Conservation (phyloP, 1,284 basidiomycete species). For the Apiotrichum sp. region DNA sequence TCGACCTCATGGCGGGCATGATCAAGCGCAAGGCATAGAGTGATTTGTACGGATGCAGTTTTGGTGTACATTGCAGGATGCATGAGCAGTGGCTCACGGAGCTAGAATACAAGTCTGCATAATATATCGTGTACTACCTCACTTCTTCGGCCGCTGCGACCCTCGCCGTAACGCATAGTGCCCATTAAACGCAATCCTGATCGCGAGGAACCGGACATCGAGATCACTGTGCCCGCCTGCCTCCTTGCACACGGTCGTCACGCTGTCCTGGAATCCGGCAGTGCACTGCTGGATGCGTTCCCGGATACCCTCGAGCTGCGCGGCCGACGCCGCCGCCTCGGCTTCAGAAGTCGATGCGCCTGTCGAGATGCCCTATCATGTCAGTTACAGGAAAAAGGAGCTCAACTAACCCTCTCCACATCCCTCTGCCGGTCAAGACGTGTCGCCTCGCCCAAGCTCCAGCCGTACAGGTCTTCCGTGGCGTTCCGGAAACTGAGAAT, state of each 20-base stretch:
- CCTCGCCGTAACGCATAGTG: conserved; percentile 35
- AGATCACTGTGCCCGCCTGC: conserved; percentile 42
- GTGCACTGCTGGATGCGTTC: conserved; percentile 33
- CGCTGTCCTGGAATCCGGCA: conserved; percentile 33
- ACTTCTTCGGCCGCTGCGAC: conserved; percentile 13
- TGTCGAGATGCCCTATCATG: conserved; percentile 28
- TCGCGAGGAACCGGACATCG: conserved; percentile 46
- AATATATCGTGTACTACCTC: not conserved
- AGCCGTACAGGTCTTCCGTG: conserved; percentile 78
- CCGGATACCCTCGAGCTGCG: conserved; percentile 31
- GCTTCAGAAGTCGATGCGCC: conserved; percentile 15
- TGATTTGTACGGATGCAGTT: too few relatives aligned
- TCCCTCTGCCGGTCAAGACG: conserved; percentile 67
- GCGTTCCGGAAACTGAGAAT: conserved; percentile 77
- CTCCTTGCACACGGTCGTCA: conserved; percentile 38
- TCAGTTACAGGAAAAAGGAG: not conserved
- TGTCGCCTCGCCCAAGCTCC: conserved; percentile 74
- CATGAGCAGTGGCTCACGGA: not conserved
- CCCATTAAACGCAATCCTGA: conserved; percentile 46
- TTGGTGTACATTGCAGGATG: conserved; percentile 1
- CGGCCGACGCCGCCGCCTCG: conserved; percentile 11
- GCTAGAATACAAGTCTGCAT: not conserved
- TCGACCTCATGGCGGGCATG: conserved; percentile 87
- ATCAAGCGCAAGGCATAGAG: conserved; percentile 60
- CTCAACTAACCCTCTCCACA: conserved; percentile 56